phyloP scores from a whole-genome alignment of 2,329 filamentous ascomycete genomes.

The Fusarium secorum region DNA sequence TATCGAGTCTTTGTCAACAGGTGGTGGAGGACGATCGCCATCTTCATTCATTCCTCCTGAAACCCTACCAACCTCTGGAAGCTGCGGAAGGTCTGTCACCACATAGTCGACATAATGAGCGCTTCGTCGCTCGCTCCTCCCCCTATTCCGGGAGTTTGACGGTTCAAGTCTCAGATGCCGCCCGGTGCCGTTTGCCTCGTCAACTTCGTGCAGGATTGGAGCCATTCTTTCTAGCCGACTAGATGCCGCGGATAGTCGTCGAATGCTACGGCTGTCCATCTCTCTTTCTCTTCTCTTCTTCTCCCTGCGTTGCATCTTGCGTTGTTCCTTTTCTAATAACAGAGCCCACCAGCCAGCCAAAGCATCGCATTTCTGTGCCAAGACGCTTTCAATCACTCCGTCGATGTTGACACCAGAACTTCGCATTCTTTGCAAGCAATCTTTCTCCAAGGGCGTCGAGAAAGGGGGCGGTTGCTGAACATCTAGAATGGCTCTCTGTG shows the following conservation, averaged over 20 bases:
- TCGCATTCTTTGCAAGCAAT: conserved; percentile 90
- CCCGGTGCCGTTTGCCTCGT: conserved; percentile 72
- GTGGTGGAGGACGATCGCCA: conserved; percentile 67
- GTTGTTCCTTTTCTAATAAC: conserved; percentile 90
- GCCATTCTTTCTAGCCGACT: conserved; percentile 84
- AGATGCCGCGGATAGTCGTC: conserved; percentile 87
- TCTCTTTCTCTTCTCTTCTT: conserved; percentile 87
- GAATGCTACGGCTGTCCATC: conserved; percentile 77
- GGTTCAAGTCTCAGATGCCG: conserved; percentile 55
- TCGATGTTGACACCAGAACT: conserved; percentile 95
- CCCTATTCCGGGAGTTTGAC: conserved; percentile 69
- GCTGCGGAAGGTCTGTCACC: conserved; percentile 76
- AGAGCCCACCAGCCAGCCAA: conserved; percentile 97
- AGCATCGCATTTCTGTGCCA: conserved; percentile 87
- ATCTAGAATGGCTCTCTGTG: conserved; percentile 89
- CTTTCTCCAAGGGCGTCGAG: conserved; percentile 85
- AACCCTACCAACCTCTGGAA: conserved; percentile 68
- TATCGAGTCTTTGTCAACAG: conserved; percentile 80
- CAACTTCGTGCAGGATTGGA: conserved; percentile 77
- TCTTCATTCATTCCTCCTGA: conserved; percentile 55
- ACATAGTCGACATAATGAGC: conserved; percentile 69
- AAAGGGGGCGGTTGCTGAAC: conserved; percentile 83
- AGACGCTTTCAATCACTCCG: conserved; percentile 90
- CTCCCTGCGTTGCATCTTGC: conserved; percentile 82
- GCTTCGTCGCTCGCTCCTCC: conserved; percentile 79